These are phyloP conservation scores for Blastocystis sp. DNA, from an alignment of 352 stramenopile species.

Conservation along the genomic window DNA sequence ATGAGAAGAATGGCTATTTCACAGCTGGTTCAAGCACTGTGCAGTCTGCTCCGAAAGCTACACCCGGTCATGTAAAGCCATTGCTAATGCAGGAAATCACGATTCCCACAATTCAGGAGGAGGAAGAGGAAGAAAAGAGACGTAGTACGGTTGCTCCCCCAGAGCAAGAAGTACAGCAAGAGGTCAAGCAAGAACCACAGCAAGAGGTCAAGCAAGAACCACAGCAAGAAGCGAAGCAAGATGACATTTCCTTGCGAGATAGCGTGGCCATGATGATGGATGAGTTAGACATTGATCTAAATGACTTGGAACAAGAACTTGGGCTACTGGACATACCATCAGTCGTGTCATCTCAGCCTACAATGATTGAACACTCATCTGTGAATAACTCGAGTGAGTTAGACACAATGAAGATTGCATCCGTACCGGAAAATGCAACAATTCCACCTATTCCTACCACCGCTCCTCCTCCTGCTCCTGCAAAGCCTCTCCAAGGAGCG, in stretches of 20 bases:
- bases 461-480: not conserved
- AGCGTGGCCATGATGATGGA: conserved; percentile 16
- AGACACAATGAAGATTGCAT: not conserved
- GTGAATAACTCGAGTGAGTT: not conserved
- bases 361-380: not conserved
- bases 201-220: not conserved
- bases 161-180: not conserved
- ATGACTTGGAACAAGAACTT: not conserved
- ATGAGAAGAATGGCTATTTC: not conserved
- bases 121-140: not conserved
- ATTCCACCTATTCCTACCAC: not conserved
- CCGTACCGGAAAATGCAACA: not conserved
- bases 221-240: not conserved
- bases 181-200: not conserved
- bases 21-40: not conserved
- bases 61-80: not conserved
- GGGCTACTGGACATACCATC: not conserved
- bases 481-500: not conserved
- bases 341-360: not conserved
- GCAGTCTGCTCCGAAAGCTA: not conserved
- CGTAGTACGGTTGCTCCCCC: not conserved
- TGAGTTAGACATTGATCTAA: not conserved
- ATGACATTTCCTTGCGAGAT: not conserved
- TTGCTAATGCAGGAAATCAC: conserved; percentile 33
- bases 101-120: conserved; percentile 14